phyloP scores from a whole-genome alignment of 352 stramenopile genomes.

The Globisporangium nunn region DNA sequence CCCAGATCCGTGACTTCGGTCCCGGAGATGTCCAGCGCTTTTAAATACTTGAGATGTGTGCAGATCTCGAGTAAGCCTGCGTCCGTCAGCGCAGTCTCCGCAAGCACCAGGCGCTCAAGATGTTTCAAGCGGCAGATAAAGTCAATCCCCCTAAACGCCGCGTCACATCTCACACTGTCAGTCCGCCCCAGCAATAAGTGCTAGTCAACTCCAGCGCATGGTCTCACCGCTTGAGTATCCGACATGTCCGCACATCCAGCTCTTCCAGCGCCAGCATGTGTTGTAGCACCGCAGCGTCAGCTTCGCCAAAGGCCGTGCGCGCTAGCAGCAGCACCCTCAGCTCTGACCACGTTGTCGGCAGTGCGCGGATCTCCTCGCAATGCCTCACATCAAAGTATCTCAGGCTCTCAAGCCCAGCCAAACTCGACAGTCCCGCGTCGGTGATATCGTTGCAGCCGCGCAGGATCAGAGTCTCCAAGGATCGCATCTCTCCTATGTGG shows the following conservation, averaged over 20 bases:
- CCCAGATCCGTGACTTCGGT: conserved; percentile 65
- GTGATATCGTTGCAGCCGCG: conserved; percentile 33
- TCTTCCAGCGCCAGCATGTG: conserved; percentile 44
- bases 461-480: conserved; percentile 34
- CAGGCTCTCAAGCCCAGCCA: conserved; percentile 25
- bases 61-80: conserved; percentile 54
- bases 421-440: conserved; percentile 23
- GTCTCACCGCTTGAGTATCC: conserved; percentile 59
- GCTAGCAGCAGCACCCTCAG: conserved; percentile 51
- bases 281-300: conserved; percentile 49
- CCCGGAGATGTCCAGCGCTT: conserved; percentile 55
- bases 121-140: conserved; percentile 53
- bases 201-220: neutral
- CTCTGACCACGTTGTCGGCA: conserved; percentile 44
- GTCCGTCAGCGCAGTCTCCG: conserved; percentile 58
- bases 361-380: conserved; percentile 44
- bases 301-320: conserved; percentile 53
- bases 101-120: conserved; percentile 48
- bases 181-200: neutral
- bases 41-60: conserved; percentile 30
- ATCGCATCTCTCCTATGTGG: conserved; percentile 25
- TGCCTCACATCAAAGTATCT: conserved; percentile 68
- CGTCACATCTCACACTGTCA: neutral
- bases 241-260: conserved; percentile 59
- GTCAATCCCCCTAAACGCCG: conserved; percentile 36